Evolutionary conservation across 73 alveolate genomes (phyloP).

Genomic region (Paramecium bursaria): DNA sequence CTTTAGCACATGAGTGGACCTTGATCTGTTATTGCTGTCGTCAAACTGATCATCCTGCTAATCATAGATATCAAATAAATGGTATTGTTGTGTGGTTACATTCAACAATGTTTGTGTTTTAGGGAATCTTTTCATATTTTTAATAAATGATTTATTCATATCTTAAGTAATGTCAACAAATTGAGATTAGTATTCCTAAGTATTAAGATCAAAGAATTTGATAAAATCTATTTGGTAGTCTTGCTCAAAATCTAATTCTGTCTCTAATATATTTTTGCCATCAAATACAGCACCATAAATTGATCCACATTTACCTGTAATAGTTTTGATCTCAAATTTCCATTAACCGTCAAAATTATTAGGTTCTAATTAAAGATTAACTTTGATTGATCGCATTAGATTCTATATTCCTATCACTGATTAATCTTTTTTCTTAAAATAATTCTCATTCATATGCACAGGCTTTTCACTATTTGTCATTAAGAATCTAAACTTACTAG

Average conservation of each 20-base stretch:
- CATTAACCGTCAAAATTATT: constrained; percentile 34
- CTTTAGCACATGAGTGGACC: constrained; percentile 1
- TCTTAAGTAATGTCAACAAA: background rate
- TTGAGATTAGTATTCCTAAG: constrained; percentile 9
- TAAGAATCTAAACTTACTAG: constrained; percentile 47
- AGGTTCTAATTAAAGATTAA: constrained; percentile 41
- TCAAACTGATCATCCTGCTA: background rate
- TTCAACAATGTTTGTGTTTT: background rate
- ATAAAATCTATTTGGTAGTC: constrained; percentile 13
- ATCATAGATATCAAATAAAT: constrained; percentile 46
- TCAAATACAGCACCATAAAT: constrained; percentile 27
- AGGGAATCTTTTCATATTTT: constrained; percentile 14
- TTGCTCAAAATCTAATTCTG: background rate
- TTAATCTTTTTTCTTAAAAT: background rate
- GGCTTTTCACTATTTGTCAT: constrained; percentile 51
- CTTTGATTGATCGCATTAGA: constrained; percentile 9
- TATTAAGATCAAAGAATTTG: constrained; percentile 22
- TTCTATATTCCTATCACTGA: constrained; percentile 20
- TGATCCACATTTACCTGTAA: constrained; percentile 31
- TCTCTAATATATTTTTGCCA: constrained; percentile 1
- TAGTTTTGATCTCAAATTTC: constrained; percentile 32
- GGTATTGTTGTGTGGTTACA: constrained; percentile 49
- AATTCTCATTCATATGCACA: constrained; percentile 1
- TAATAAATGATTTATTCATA: background rate
- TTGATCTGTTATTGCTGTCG: background rate